Evolutionary conservation across 2,329 filamentous ascomycete genomes (phyloP).

Genomic region (Ophiocordyceps camponoti-leonardi): DNA sequence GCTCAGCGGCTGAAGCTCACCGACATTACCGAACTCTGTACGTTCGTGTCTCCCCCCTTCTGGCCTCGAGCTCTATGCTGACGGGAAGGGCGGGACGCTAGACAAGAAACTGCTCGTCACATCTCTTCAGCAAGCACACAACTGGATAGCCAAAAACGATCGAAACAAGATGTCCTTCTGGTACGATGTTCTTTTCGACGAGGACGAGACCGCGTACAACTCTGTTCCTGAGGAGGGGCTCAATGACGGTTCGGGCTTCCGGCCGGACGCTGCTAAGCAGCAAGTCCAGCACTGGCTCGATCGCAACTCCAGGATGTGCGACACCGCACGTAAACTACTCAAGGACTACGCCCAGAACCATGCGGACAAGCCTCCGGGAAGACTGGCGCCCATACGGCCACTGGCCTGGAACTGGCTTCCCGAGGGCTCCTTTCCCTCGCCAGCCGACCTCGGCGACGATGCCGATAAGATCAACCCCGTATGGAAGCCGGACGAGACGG

Average conservation of each 20-base stretch:
- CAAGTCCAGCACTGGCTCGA: slow-evolving; percentile 47
- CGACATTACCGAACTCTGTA: slow-evolving; percentile 48
- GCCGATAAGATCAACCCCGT: slow-evolving; percentile 27
- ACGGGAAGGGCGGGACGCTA: slow-evolving; percentile 14
- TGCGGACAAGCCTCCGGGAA: slow-evolving; percentile 29
- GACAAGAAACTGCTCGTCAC: slow-evolving; percentile 52
- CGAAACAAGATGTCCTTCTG: slow-evolving; percentile 55
- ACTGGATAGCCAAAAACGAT: slow-evolving; percentile 53
- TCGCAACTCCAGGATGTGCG: slow-evolving; percentile 41
- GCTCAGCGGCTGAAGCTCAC: slow-evolving; percentile 36
- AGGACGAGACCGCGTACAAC: slow-evolving; percentile 26
- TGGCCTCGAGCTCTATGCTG: background rate
- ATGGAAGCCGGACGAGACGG: slow-evolving; percentile 32
- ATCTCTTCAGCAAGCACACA: slow-evolving; percentile 48
- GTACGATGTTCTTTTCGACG: slow-evolving; percentile 48
- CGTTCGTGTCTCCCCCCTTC: slow-evolving; percentile 9
- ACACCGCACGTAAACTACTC: slow-evolving; percentile 34
- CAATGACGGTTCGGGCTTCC: slow-evolving; percentile 34
- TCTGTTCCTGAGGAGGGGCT: slow-evolving; percentile 32
- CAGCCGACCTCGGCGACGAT: slow-evolving; percentile 16
- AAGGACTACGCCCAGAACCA: slow-evolving; percentile 35
- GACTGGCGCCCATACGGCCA: slow-evolving; percentile 30
- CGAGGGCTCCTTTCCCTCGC: slow-evolving; percentile 13
- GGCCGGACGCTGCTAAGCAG: slow-evolving; percentile 37
- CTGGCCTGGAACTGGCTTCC: slow-evolving; percentile 40